phyloP scores from a whole-genome alignment of 768 basidiomycete genomes.

The Steccherinum ochraceum region DNA sequence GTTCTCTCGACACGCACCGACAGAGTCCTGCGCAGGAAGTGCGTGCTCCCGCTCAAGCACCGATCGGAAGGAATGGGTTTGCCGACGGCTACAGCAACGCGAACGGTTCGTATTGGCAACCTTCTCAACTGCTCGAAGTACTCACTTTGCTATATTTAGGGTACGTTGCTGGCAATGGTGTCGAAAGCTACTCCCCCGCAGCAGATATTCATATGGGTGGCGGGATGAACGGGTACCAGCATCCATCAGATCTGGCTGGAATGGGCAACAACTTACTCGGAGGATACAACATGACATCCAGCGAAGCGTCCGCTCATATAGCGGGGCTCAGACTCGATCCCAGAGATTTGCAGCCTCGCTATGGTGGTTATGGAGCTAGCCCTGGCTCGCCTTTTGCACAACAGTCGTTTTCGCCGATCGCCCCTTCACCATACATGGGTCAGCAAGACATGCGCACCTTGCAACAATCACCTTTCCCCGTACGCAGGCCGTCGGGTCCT shows the following conservation, averaged over 20 bases:
- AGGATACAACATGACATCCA: neutral
- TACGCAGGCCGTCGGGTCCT: conserved; percentile 13
- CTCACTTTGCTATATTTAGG: neutral
- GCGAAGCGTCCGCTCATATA: neutral
- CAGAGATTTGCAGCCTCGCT: no score
- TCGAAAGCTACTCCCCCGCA: no score
- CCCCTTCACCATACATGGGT: conserved; percentile 4
- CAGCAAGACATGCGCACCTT: conserved; percentile 15
- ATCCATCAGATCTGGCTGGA: neutral
- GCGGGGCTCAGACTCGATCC: neutral
- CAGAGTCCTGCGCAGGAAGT: neutral
- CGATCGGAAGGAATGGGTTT: neutral
- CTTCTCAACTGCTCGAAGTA: neutral
- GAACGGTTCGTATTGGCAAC: neutral
- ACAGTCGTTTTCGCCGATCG: neutral
- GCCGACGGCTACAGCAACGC: neutral
- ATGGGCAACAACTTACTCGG: no score
- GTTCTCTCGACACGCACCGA: neutral
- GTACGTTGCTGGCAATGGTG: neutral
- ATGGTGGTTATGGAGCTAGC: neutral
- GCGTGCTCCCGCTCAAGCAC: neutral
- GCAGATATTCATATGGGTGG: neutral
- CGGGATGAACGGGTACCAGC: neutral
- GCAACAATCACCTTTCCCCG: conserved; percentile 17
- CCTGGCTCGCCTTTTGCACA: neutral